phyloP scores from a whole-genome alignment of 495 filamentous ascomycete species.

The Terfezia boudieri region DNA sequence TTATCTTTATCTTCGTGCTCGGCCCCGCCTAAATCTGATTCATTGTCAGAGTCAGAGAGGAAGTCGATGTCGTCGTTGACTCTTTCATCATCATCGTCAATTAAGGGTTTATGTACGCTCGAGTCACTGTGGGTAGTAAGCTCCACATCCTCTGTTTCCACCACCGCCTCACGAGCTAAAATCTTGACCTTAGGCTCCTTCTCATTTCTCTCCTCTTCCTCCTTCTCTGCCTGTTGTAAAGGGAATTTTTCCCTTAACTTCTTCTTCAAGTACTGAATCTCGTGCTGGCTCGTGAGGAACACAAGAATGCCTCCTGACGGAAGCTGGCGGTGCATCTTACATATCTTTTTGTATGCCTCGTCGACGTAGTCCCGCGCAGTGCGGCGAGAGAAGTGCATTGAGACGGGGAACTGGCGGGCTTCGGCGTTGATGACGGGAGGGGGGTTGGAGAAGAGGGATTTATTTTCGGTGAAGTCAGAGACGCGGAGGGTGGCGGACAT shows the following conservation, averaged over 20 bases:
- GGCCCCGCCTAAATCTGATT: constrained; percentile 37
- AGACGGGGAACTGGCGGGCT: constrained; percentile 81
- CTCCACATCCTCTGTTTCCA: constrained; percentile 76
- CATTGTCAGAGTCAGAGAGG: constrained; percentile 31
- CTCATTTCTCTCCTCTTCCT: constrained; percentile 26
- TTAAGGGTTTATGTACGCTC: constrained; percentile 19
- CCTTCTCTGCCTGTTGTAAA: constrained; percentile 17
- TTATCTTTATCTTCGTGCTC: constrained; percentile 24
- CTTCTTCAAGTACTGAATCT: constrained; percentile 61
- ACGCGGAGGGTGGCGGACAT: constrained; percentile 93
- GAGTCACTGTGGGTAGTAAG: constrained; percentile 31
- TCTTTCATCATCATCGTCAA: constrained; percentile 22
- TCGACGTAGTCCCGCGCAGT: constrained; percentile 77
- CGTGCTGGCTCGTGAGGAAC: constrained; percentile 84
- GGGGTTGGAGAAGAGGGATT: constrained; percentile 49
- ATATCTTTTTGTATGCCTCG: constrained; percentile 70
- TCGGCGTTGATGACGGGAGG: constrained; percentile 79
- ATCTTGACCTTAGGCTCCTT: constrained; percentile 45
- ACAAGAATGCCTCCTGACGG: constrained; percentile 85
- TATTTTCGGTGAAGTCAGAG: constrained; percentile 73
- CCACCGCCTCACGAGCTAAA: constrained; percentile 50
- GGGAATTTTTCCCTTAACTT: constrained; percentile 51
- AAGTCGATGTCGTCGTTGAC: constrained; percentile 28
- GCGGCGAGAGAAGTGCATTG: constrained; percentile 63
- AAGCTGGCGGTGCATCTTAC: constrained; percentile 70